A percentile compares a stretch with the other conserved stretches of the same genome.
Conservation (phyloP, 163 green algal genomes). For the Prototheca cutis region DNA sequence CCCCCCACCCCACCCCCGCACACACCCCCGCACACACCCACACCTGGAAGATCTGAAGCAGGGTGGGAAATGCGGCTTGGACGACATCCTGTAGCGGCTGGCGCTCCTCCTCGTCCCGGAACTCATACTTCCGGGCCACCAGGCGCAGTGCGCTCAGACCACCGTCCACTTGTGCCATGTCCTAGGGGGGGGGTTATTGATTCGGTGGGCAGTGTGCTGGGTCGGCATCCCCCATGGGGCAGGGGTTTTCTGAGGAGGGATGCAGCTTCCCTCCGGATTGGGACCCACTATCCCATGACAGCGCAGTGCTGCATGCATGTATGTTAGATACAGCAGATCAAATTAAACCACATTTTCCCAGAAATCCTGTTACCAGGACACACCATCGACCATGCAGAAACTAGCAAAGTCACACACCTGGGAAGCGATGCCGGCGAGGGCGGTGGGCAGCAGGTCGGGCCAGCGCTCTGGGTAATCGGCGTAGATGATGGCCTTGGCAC, state of each 20-base stretch:
- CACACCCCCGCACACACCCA: background rate
- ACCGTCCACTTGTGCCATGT: slow-evolving; percentile 67
- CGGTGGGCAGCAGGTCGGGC: slow-evolving; percentile 58
- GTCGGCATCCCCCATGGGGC: too few species aligned
- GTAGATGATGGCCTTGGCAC: slow-evolving; percentile 66
- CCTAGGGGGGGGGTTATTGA: too few species aligned
- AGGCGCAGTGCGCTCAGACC: slow-evolving; percentile 70
- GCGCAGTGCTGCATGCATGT: too few species aligned
- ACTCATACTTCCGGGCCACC: slow-evolving; percentile 93
- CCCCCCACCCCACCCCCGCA: background rate
- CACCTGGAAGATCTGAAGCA: slow-evolving; percentile 72
- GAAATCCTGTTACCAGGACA: too few species aligned
- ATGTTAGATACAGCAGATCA: too few species aligned
- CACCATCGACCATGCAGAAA: too few species aligned
- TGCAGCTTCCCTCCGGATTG: too few species aligned
- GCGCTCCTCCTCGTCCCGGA: slow-evolving; percentile 63
- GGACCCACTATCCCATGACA: too few species aligned
- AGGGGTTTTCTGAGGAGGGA: too few species aligned
- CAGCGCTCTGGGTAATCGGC: slow-evolving; percentile 79
- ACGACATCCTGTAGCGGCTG: slow-evolving; percentile 51
- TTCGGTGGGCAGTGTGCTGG: too few species aligned
- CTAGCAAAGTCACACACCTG: too few species aligned
- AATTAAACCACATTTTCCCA: too few species aligned
- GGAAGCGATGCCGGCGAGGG: slow-evolving; percentile 49
- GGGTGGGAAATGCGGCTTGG: slow-evolving; percentile 55